Conservation (phyloP, 163 green algal genomes). For the Coccomyxa subellipsoidea region DNA sequence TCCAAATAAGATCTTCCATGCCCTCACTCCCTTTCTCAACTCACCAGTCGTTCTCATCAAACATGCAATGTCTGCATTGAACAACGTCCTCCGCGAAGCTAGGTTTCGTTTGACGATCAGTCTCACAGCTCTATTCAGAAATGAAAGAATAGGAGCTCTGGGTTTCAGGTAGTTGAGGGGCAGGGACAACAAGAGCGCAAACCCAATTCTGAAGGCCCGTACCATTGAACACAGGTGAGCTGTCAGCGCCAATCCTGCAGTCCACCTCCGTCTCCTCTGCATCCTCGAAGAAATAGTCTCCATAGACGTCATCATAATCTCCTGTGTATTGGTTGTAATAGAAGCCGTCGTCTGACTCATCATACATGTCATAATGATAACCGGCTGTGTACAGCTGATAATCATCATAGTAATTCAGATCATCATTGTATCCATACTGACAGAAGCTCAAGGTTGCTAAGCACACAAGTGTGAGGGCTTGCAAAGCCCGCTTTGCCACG, state of each 20-base stretch:
- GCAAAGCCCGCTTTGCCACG: background rate
- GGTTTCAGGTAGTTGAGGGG: background rate
- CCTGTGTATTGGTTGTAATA: constrained; percentile 17
- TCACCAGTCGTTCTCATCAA: no score
- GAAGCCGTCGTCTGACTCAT: constrained; percentile 5
- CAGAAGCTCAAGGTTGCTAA: background rate
- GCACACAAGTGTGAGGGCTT: background rate
- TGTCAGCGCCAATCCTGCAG: constrained; percentile 13
- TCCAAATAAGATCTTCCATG: no score
- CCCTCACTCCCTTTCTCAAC: no score
- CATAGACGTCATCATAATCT: constrained; percentile 19
- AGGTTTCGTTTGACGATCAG: no score
- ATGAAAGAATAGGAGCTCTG: background rate
- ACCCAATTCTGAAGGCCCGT: background rate
- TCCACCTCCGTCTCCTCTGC: background rate
- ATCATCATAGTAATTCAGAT: constrained; percentile 14
- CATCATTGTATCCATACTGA: constrained; percentile 9
- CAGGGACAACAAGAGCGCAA: background rate
- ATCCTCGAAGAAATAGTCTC: constrained; percentile 14
- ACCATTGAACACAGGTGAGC: constrained; percentile 5
- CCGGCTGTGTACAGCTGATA: constrained; percentile 13
- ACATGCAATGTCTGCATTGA: no score
- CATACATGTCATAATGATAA: constrained; percentile 10
- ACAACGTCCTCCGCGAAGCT: no score
- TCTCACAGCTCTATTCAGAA: no score